Evolutionary conservation across 1,139 yeast species (phyloP).

Genomic region (Candida sp.): DNA sequence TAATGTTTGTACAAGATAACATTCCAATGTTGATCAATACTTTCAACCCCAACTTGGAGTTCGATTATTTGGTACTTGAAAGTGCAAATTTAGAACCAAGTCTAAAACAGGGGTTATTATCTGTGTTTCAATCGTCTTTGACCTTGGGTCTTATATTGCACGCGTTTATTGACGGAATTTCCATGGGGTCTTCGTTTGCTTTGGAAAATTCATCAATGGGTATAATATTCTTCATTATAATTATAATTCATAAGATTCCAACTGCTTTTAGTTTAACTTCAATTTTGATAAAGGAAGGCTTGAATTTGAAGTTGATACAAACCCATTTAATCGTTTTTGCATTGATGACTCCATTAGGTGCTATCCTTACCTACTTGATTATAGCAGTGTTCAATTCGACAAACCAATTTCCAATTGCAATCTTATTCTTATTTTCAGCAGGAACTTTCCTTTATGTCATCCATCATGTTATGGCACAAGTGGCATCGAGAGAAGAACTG

Average conservation of each 20-base stretch:
- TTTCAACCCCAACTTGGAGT: background rate
- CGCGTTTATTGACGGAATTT: conserved; percentile 72
- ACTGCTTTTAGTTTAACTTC: conserved; percentile 69
- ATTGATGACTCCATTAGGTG: conserved; percentile 49
- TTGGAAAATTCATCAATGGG: conserved; percentile 44
- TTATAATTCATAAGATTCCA: conserved; percentile 72
- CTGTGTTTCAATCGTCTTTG: conserved; percentile 32
- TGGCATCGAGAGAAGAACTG: conserved; percentile 8
- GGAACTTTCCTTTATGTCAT: conserved; percentile 77
- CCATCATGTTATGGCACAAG: conserved; percentile 53
- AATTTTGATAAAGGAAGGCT: conserved; percentile 41
- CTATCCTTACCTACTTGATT: conserved; percentile 43
- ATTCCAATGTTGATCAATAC: conserved; percentile 11
- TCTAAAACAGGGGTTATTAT: conserved; percentile 10
- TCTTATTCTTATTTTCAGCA: conserved; percentile 57
- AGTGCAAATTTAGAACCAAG: background rate
- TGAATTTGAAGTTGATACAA: conserved; percentile 25
- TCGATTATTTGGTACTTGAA: conserved; percentile 1
- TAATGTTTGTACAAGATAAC: conserved; percentile 50
- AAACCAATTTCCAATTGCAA: conserved; percentile 45
- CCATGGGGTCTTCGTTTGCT: conserved; percentile 61
- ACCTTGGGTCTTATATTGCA: conserved; percentile 66
- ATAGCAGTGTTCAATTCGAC: conserved; percentile 25
- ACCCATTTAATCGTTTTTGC: conserved; percentile 47
- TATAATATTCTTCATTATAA: conserved; percentile 53